Conservation (phyloP, 2,329 filamentous ascomycete species). For the Aspergillus sp. region DNA sequence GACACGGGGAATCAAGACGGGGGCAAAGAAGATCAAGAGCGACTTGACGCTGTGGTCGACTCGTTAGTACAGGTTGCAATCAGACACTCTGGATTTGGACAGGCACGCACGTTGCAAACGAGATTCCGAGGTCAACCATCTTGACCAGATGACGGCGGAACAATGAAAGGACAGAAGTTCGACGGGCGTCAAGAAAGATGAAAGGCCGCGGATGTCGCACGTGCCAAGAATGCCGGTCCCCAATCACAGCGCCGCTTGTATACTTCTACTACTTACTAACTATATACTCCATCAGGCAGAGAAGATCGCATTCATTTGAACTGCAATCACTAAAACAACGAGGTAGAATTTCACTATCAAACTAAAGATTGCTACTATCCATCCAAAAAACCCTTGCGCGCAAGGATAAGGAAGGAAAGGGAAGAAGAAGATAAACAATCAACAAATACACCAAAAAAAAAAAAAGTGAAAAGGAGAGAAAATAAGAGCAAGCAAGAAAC, state of each 20-base stretch:
- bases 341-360: neutral
- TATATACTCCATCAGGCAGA: no score
- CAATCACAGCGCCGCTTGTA: neutral
- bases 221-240: neutral
- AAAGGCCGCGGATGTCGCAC: slow-evolving; percentile 10
- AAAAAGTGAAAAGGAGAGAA: neutral
- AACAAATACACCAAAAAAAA: slow-evolving; percentile 3
- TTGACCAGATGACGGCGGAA: slow-evolving; percentile 5
- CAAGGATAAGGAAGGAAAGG: neutral
- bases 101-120: slow-evolving; percentile 29
- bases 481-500: neutral
- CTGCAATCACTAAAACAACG: neutral
- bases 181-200: neutral
- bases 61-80: neutral
- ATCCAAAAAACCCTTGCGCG: no score
- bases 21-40: slow-evolving; percentile 44
- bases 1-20: slow-evolving; percentile 40
- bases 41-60: slow-evolving; percentile 39
- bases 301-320: neutral
- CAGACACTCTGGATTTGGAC: neutral
- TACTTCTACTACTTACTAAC: neutral
- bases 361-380: no score
- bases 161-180: slow-evolving; percentile 2
- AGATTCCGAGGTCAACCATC: slow-evolving; percentile 31
- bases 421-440: neutral